These are phyloP conservation scores for Leccinum sublutescens DNA, from an alignment of 768 basidiomycete genomes.

Conservation along the genomic window DNA sequence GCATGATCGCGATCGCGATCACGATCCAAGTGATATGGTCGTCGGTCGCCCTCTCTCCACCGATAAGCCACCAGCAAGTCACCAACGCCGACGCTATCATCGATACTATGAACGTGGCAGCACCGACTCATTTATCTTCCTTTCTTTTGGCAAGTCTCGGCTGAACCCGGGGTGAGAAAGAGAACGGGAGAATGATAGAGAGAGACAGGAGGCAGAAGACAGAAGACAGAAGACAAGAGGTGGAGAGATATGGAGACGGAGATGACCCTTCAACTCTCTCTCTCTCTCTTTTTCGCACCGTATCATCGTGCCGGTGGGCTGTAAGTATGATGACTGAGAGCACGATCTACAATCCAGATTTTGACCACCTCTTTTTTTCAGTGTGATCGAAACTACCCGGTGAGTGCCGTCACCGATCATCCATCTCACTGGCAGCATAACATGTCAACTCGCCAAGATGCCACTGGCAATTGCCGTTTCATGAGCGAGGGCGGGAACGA, in stretches of 20 bases:
- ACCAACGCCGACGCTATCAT: neutral
- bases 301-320: neutral
- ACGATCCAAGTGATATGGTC: neutral
- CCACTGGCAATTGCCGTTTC: neutral
- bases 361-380: neutral
- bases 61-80: conserved; percentile 15
- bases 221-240: neutral
- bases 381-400: neutral
- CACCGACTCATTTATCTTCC: neutral
- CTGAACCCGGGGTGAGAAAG: conserved; percentile 9
- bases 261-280: neutral
- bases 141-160: neutral
- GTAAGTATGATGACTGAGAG: neutral
- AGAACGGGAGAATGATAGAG: neutral
- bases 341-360: neutral
- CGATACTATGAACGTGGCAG: conserved; percentile 20
- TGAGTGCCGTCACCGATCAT: neutral
- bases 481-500: neutral
- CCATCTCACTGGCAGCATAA: neutral
- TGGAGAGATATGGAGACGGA: neutral
- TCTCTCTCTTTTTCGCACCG: neutral
- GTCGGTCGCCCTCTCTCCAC: conserved; percentile 10
- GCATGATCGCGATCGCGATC: neutral
- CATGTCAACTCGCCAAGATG: neutral
- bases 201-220: neutral